Conservation (phyloP, 306 rosid genomes). For the Coriaria nepalensis region DNA sequence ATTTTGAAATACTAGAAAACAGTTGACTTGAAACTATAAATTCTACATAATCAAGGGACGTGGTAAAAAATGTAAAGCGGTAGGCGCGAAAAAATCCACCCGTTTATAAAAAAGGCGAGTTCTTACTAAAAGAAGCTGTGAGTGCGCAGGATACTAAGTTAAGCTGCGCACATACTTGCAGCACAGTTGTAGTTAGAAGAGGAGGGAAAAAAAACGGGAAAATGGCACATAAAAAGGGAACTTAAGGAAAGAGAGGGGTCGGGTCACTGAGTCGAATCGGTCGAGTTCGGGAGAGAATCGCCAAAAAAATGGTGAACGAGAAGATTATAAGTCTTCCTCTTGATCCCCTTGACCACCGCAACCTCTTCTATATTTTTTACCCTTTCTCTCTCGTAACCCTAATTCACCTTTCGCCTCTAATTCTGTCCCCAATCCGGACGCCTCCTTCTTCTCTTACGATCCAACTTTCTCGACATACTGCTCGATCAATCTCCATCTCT, state of each 20-base stretch:
- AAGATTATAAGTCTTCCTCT: slow-evolving; percentile 34
- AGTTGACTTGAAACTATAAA: no score
- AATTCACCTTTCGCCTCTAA: no score
- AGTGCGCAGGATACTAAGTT: slow-evolving; percentile 13
- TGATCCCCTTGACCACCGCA: slow-evolving; percentile 23
- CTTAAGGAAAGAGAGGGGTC: slow-evolving; percentile 13
- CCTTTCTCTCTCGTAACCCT: slow-evolving; percentile 9
- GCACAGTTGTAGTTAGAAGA: slow-evolving; percentile 24
- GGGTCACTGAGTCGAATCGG: slow-evolving; percentile 28
- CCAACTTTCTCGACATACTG: no score
- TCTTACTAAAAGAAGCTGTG: slow-evolving; percentile 1
- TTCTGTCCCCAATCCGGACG: no score
- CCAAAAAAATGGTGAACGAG: slow-evolving; percentile 60
- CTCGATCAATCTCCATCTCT: no score
- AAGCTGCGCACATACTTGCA: slow-evolving; percentile 44
- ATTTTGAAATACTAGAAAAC: no score
- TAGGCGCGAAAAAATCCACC: slow-evolving; percentile 8
- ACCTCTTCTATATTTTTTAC: slow-evolving; percentile 1
- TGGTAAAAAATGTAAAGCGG: no score
- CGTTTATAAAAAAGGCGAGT: background rate
- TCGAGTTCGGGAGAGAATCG: slow-evolving; percentile 40
- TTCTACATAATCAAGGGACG: no score
- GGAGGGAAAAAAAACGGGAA: slow-evolving; percentile 14
- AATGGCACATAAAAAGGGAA: slow-evolving; percentile 7
- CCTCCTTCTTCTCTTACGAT: no score